Evolutionary conservation across 1,284 basidiomycete species (phyloP).

Genomic region (Fistulina hepatica): DNA sequence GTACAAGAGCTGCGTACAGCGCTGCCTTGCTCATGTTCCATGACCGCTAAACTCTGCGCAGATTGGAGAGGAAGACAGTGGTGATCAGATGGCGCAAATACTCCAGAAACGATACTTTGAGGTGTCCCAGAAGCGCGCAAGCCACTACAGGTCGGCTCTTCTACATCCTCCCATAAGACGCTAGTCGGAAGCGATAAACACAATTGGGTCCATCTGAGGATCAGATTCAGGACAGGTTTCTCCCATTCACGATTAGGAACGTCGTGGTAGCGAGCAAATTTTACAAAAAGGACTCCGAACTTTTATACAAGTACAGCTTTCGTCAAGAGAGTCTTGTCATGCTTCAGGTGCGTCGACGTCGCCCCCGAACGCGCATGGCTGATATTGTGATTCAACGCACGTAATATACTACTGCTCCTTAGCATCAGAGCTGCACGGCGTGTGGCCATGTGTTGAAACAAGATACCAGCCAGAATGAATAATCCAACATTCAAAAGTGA

Average conservation of each 20-base stretch:
- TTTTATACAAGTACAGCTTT: background rate
- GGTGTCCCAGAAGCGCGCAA: slow-evolving; percentile 18
- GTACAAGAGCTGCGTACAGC: too few species aligned
- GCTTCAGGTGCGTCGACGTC: background rate
- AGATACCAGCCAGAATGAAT: background rate
- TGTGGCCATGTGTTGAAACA: background rate
- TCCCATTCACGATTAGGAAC: slow-evolving; percentile 23
- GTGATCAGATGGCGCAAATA: slow-evolving; percentile 3
- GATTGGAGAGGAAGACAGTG: slow-evolving; percentile 6
- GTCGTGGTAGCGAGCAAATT: background rate
- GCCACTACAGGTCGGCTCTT: slow-evolving; percentile 33
- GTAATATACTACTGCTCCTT: too few species aligned
- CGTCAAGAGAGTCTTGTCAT: background rate
- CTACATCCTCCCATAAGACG: slow-evolving; percentile 27
- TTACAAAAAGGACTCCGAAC: background rate
- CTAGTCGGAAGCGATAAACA: slow-evolving; percentile 22
- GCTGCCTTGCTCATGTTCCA: slow-evolving; percentile 11
- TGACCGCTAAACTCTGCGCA: slow-evolving; percentile 6
- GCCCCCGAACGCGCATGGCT: too few species aligned
- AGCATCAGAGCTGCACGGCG: background rate
- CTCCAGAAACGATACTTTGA: too few species aligned
- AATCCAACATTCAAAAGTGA: background rate
- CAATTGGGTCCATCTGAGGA: slow-evolving; percentile 16
- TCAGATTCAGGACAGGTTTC: slow-evolving; percentile 22
- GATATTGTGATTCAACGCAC: too few species aligned